Percentiles rank a stretch among this genome's conserved stretches.
These are phyloP conservation scores for Aureobasidium leucospermi DNA, from an alignment of 2,329 filamentous ascomycete genomes.

Conservation along the genomic window DNA sequence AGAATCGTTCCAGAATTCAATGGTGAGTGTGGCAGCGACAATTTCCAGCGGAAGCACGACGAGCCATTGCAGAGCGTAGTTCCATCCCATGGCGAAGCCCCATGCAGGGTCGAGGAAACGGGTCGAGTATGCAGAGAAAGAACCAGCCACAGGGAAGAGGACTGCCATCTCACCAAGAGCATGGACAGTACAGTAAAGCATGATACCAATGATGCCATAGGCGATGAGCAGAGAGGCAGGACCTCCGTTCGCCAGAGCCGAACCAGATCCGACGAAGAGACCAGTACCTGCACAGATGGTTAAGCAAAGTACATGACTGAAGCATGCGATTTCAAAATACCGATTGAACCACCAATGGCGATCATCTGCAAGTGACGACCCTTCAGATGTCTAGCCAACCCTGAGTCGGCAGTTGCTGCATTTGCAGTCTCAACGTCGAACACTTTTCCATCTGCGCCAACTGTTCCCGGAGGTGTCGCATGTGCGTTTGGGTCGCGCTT, in stretches of 20 bases:
- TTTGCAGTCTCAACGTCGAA: constrained; percentile 58
- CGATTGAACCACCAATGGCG: constrained; percentile 85
- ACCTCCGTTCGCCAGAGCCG: constrained; percentile 62
- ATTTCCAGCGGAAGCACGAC: constrained; percentile 77
- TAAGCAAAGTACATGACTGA: background rate
- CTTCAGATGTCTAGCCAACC: constrained; percentile 68
- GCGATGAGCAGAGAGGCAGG: constrained; percentile 71
- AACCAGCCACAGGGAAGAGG: constrained; percentile 81
- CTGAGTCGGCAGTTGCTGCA: constrained; percentile 60
- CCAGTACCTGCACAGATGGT: constrained; percentile 54
- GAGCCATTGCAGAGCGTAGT: constrained; percentile 83
- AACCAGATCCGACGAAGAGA: constrained; percentile 58
- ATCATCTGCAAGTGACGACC: constrained; percentile 93
- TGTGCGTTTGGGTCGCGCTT: constrained; percentile 53
- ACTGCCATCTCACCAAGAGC: constrained; percentile 86
- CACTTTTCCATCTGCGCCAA: constrained; percentile 47
- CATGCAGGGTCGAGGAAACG: constrained; percentile 88
- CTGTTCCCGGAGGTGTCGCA: constrained; percentile 33
- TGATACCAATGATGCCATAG: constrained; percentile 66
- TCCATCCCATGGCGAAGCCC: constrained; percentile 28
- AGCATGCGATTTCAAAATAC: constrained; percentile 18
- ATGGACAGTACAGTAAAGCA: constrained; percentile 89
- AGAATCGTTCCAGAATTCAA: constrained; percentile 62
- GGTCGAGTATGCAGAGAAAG: constrained; percentile 86
- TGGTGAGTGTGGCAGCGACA: constrained; percentile 76